Conservation (phyloP, 2,329 filamentous ascomycete species). For the Diatrype stigma region DNA sequence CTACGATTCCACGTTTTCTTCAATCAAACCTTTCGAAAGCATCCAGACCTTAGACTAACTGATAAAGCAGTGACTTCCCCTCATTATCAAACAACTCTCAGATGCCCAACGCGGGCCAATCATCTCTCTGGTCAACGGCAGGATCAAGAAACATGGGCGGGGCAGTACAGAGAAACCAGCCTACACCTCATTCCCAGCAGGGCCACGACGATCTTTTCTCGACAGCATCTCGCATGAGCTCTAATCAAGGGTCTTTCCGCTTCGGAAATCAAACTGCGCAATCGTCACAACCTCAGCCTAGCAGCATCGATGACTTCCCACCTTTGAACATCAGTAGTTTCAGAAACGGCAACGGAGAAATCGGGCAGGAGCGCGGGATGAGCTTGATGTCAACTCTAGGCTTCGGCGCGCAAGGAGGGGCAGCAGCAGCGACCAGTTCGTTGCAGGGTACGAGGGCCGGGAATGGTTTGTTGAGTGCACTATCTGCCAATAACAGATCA, state of each 20-base stretch:
- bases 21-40: not conserved
- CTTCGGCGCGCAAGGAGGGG: slow-evolving; percentile 45
- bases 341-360: slow-evolving; percentile 52
- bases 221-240: slow-evolving; percentile 31
- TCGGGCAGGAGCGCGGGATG: slow-evolving; percentile 50
- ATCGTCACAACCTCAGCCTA: slow-evolving; percentile 44
- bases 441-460: slow-evolving; percentile 43
- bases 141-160: slow-evolving; percentile 45
- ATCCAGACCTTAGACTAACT: slow-evolving; percentile 17
- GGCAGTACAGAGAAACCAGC: slow-evolving; percentile 47
- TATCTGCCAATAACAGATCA: slow-evolving; percentile 55
- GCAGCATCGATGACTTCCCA: slow-evolving; percentile 57
- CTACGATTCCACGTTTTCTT: not conserved
- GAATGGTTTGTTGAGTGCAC: slow-evolving; percentile 60
- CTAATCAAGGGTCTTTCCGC: slow-evolving; percentile 46
- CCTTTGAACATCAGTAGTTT: slow-evolving; percentile 44
- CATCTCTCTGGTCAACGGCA: slow-evolving; percentile 52
- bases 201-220: slow-evolving; percentile 44
- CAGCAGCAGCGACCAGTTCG: slow-evolving; percentile 32
- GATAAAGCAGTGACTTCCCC: slow-evolving; percentile 55
- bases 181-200: slow-evolving; percentile 49
- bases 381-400: slow-evolving; percentile 51
- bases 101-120: slow-evolving; percentile 42
- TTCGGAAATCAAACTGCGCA: slow-evolving; percentile 47
- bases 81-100: slow-evolving; percentile 60